phyloP scores from a whole-genome alignment of 176 grass and related monocot species.

The Guadua angustifolia region DNA sequence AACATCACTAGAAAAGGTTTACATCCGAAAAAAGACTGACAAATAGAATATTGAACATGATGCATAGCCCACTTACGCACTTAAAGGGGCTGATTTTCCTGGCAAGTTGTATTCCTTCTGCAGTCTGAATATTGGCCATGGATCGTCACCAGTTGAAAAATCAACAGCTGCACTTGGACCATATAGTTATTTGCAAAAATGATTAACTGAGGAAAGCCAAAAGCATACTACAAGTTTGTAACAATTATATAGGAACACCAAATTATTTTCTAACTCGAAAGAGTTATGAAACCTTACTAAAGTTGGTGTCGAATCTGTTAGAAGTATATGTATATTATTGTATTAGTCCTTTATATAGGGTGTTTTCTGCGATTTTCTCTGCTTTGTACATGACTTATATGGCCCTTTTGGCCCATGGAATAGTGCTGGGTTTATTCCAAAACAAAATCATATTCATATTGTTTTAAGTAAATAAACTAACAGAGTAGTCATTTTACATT shows the following conservation, averaged over 20 bases:
- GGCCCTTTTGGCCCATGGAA: too few species aligned
- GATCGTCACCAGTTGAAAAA: conserved; percentile 79
- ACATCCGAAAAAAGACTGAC: neutral
- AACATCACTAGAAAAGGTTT: conserved; percentile 19
- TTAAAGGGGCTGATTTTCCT: conserved; percentile 88
- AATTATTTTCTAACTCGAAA: conserved; percentile 20
- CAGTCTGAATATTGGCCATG: conserved; percentile 74
- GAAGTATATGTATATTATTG: too few species aligned
- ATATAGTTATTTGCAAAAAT: conserved; percentile 36
- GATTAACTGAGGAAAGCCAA: conserved; percentile 20
- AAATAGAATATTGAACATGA: conserved; percentile 8
- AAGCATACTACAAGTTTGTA: conserved; percentile 2
- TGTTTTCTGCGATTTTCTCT: too few species aligned
- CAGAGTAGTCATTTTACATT: neutral
- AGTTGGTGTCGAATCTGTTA: neutral
- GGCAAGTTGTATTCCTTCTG: conserved; percentile 91
- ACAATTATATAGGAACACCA: conserved; percentile 6
- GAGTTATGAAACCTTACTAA: neutral
- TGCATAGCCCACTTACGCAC: conserved; percentile 61
- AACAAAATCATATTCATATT: neutral
- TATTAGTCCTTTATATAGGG: too few species aligned
- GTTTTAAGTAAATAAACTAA: neutral
- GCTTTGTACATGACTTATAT: too few species aligned
- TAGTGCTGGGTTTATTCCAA: too few species aligned
- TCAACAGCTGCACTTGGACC: conserved; percentile 75